phyloP scores from a whole-genome alignment of 2,329 filamentous ascomycete species.

The Nemania serpens region DNA sequence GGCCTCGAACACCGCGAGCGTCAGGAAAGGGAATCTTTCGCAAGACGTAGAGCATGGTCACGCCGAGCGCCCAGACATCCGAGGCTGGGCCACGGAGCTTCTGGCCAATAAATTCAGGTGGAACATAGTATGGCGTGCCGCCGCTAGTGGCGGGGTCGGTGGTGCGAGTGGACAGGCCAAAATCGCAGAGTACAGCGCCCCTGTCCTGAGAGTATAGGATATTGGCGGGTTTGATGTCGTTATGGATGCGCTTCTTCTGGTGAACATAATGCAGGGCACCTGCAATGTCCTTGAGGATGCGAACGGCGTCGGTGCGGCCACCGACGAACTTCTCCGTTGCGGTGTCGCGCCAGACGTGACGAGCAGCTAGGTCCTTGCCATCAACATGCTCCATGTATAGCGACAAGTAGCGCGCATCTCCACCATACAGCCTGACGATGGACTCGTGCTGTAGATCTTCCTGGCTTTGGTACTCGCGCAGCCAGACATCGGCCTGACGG shows the following conservation, averaged over 20 bases:
- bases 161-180: constrained; percentile 58
- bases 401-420: constrained; percentile 63
- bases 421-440: constrained; percentile 62
- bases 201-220: constrained; percentile 63
- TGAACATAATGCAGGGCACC: constrained; percentile 62
- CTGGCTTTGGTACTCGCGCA: constrained; percentile 62
- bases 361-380: constrained; percentile 57
- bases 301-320: constrained; percentile 52
- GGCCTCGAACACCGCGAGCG: constrained; percentile 52
- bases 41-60: constrained; percentile 65
- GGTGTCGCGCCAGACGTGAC: constrained; percentile 54
- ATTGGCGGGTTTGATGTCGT: constrained; percentile 67
- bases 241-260: constrained; percentile 58
- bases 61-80: constrained; percentile 64
- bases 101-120: constrained; percentile 62
- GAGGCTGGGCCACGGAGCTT: constrained; percentile 59
- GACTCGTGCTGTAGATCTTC: constrained; percentile 60
- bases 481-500: constrained; percentile 63
- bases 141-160: constrained; percentile 54
- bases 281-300: constrained; percentile 59
- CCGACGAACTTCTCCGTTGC: constrained; percentile 57
- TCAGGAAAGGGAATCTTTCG: constrained; percentile 61
- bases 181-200: constrained; percentile 64
- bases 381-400: constrained; percentile 67
- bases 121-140: constrained; percentile 66